Conservation (phyloP, 345 rosid species). For the Jatropha curcas region DNA sequence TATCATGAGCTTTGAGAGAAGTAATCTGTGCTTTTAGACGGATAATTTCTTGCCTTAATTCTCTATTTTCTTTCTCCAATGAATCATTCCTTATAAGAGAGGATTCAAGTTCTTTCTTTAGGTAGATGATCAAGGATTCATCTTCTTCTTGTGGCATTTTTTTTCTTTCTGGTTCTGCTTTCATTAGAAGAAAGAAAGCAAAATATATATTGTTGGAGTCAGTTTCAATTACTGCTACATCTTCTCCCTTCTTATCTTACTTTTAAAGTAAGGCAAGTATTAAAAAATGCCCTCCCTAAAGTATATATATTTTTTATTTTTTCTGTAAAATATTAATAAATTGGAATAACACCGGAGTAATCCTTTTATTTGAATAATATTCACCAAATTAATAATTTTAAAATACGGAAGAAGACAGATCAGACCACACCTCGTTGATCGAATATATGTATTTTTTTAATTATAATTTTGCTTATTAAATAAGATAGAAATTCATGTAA, state of each 20-base stretch:
- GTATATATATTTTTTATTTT: no score
- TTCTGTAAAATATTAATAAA: no score
- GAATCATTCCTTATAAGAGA: constrained; percentile 48
- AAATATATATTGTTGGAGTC: constrained; percentile 3
- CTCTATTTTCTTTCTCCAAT: constrained; percentile 77
- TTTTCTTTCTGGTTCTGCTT: constrained; percentile 25
- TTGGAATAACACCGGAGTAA: no score
- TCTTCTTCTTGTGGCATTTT: constrained; percentile 53
- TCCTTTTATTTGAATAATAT: no score
- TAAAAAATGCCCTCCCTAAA: no score
- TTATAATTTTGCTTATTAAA: constrained; percentile 20
- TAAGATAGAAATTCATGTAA: not conserved
- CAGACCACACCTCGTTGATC: no score
- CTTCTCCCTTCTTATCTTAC: constrained; percentile 26
- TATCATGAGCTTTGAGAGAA: constrained; percentile 77
- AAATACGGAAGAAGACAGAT: no score
- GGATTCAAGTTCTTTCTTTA: constrained; percentile 69
- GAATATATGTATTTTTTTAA: no score
- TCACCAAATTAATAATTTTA: no score
- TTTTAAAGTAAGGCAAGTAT: constrained; percentile 49
- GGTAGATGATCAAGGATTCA: constrained; percentile 49
- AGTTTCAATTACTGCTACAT: constrained; percentile 22
- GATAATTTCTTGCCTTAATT: constrained; percentile 61
- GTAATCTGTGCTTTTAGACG: constrained; percentile 68
- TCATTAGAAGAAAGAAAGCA: constrained; percentile 10